A percentile compares a stretch with the other conserved stretches of the same genome.
These are phyloP conservation scores for Fusarium sororula DNA, from an alignment of 2,329 filamentous ascomycete species.

Conservation along the genomic window DNA sequence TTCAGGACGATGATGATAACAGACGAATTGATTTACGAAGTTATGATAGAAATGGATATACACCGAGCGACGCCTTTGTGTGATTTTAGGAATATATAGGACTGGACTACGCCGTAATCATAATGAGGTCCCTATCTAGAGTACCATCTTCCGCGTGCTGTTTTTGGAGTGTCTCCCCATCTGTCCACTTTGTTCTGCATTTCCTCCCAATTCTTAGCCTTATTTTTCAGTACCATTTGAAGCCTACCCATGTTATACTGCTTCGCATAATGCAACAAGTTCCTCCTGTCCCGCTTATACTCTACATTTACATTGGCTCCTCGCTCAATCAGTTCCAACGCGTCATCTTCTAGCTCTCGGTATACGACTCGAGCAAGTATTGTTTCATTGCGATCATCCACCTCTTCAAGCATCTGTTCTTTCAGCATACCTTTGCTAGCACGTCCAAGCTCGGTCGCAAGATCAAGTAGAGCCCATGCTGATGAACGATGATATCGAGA, in stretches of 20 bases:
- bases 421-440: no score
- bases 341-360: no score
- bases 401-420: no score
- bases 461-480: no score
- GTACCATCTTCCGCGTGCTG: rapidly evolving
- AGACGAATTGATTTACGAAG: rapidly evolving
- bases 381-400: rapidly evolving
- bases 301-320: rapidly evolving
- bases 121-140: background rate
- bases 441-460: rapidly evolving
- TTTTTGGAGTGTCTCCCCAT: rapidly evolving
- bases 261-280: no score
- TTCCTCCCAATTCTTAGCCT: rapidly evolving
- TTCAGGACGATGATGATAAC: rapidly evolving
- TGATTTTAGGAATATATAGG: rapidly evolving
- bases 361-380: no score
- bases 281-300: no score
- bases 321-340: no score
- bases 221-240: rapidly evolving
- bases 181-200: rapidly evolving
- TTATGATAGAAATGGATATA: background rate
- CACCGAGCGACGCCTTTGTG: rapidly evolving
- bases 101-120: background rate
- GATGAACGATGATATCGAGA: rapidly evolving
- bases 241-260: rapidly evolving